Percentiles rank a stretch among this genome's conserved stretches.
Conservation (phyloP, 148 eudicot genomes). For the Diospyros lotus region DNA sequence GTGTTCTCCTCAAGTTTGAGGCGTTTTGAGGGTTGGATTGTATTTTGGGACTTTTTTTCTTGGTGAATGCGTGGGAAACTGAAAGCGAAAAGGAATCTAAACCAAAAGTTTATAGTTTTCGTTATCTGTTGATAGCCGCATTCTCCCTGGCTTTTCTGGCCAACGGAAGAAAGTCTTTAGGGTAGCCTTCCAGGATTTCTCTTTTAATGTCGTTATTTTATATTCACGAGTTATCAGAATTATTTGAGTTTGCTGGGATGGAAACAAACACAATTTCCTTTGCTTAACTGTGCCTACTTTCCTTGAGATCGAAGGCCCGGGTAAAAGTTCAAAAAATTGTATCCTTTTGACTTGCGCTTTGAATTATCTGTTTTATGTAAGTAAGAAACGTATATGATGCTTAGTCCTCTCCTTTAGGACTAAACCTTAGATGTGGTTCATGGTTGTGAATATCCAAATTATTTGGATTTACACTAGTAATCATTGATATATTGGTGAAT, state of each 20-base stretch:
- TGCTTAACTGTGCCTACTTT: too few relatives aligned
- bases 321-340: not conserved
- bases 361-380: not conserved
- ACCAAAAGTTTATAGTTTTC: not conserved
- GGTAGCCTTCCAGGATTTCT: not conserved
- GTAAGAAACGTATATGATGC: too few relatives aligned
- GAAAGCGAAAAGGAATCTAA: not conserved
- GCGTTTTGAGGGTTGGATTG: not conserved
- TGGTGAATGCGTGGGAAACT: not conserved
- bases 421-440: not conserved
- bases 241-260: too few relatives aligned
- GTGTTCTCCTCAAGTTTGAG: not conserved
- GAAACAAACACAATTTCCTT: too few relatives aligned
- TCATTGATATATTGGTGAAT: slow-evolving; percentile 11
- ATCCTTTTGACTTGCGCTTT: not conserved
- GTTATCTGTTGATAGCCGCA: not conserved
- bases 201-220: too few relatives aligned
- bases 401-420: not conserved
- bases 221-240: too few relatives aligned
- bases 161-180: not conserved
- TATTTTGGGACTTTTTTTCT: not conserved
- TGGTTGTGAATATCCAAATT: not conserved
- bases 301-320: too few relatives aligned
- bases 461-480: not conserved
- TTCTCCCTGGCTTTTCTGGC: not conserved